These are phyloP conservation scores for Botryotinia convoluta DNA, from an alignment of 2,329 filamentous ascomycete species.

Conservation along the genomic window DNA sequence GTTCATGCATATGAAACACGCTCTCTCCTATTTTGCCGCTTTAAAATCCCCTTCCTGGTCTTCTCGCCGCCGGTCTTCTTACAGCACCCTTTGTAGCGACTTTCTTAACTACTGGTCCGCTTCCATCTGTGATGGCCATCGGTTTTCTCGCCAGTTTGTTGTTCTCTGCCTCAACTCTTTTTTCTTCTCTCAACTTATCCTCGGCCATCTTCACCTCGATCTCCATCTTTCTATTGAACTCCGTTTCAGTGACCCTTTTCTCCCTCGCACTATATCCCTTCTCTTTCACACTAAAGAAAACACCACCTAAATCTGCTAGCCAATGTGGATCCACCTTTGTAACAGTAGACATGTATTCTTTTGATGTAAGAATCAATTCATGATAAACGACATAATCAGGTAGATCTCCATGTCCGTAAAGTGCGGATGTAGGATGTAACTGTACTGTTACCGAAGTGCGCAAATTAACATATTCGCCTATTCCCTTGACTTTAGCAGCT, in stretches of 20 bases:
- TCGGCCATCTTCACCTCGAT: constrained; percentile 90
- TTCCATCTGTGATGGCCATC: constrained; percentile 3
- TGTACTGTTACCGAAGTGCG: constrained; percentile 92
- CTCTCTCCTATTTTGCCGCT: neutral
- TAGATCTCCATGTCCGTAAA: constrained; percentile 89
- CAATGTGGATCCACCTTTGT: constrained; percentile 95
- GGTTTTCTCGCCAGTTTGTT: constrained; percentile 46
- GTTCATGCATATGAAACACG: neutral
- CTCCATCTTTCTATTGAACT: constrained; percentile 91
- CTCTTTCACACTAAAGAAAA: constrained; percentile 97
- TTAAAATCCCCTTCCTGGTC: constrained; percentile 21
- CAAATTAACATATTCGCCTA: constrained; percentile 96
- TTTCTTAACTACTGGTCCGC: constrained; percentile 16
- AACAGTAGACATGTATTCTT: constrained; percentile 97
- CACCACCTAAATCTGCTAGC: constrained; percentile 92
- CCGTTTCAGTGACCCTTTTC: constrained; percentile 81
- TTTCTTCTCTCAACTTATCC: constrained; percentile 69
- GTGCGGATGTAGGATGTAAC: constrained; percentile 86
- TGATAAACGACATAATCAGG: constrained; percentile 98
- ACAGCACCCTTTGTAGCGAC: constrained; percentile 21
- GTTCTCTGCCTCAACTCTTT: constrained; percentile 51
- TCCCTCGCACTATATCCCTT: constrained; percentile 90
- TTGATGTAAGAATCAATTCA: constrained; percentile 92
- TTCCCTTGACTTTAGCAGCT: constrained; percentile 90
- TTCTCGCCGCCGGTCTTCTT: constrained; percentile 17